Conservation (phyloP, 768 basidiomycete species). For the Boletus pseudo-olivaceus region DNA sequence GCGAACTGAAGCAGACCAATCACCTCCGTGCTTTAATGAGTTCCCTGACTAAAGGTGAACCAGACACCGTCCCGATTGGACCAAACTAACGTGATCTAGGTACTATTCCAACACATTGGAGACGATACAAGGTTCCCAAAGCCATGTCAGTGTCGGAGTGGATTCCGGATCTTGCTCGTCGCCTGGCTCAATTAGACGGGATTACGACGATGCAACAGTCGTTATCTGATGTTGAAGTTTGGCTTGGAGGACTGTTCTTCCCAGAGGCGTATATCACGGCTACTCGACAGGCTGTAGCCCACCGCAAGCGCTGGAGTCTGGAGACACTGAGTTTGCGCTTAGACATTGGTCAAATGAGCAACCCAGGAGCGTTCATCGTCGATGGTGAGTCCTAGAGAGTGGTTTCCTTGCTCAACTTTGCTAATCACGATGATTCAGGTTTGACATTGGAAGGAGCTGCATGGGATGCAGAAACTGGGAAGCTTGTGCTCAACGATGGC, state of each 20-base stretch:
- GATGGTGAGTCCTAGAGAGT: constrained; percentile 60
- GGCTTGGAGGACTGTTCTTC: constrained; percentile 94
- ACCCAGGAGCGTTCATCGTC: constrained; percentile 77
- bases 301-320: constrained; percentile 87
- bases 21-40: constrained; percentile 91
- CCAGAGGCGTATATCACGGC: constrained; percentile 97
- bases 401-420: not conserved
- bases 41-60: constrained; percentile 79
- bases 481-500: constrained; percentile 81
- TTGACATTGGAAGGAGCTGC: constrained; percentile 84
- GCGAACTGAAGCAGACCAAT: constrained; percentile 92
- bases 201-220: constrained; percentile 55
- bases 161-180: constrained; percentile 77
- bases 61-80: not conserved
- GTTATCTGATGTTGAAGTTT: constrained; percentile 71
- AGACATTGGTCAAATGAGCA: constrained; percentile 77
- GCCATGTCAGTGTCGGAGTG: constrained; percentile 80
- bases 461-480: constrained; percentile 54
- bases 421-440: constrained; percentile 44
- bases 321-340: constrained; percentile 81
- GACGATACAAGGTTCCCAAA: constrained; percentile 82
- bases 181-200: constrained; percentile 77
- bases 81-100: constrained; percentile 43
- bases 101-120: constrained; percentile 86
- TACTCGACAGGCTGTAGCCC: constrained; percentile 92